Base-by-base conservation (phyloP, 208 protist genomes). In the Trypanosoma scelopori region DNA sequence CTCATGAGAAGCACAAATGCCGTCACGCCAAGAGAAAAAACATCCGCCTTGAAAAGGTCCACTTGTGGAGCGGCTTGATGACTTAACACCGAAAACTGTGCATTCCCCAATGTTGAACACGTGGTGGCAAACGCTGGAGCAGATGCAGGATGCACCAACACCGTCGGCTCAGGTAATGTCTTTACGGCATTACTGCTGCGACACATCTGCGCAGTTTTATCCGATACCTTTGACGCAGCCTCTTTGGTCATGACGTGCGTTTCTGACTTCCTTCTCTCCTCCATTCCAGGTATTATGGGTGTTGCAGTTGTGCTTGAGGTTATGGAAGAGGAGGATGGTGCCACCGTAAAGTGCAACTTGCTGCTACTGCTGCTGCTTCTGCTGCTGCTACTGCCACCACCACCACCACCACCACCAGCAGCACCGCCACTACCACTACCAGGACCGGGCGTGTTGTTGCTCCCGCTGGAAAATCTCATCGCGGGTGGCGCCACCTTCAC, bases 11-110 rank as follows among this genome's bases (percentile, higher is more conserved):
- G 70, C 47, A 84, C 80, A 66, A 82, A 91, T 0, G 76, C 72
- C 25, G 85, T 91, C 25, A 91, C 81, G 3, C 85, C 85, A 11
- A 90, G 43, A 16, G 84, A 62, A 45, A 90, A 90, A n/a, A 86
- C 80, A 55, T 90, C 84, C 1, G 69, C 77, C 57, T 84, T 86
- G 55, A 90, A 86, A n/a, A 90, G 65, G 42, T 90, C 75, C 3
- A 84, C 79, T 15, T 53, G 39, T 18, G 67, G 50, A 27, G 32
- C 32, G 45, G 3, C 13, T 41, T 41, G 9, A 23, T 5, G 3
- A 15, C 3, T 42, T 20, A 28, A 43, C 27, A 15, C 0, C 42
- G 20, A 7, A 11, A 28, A 42, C 3, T 23, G 9, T 43, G 37
- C 23, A 32, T 58, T 50, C 11, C 15, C 41, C 5, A 15, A 20